These are phyloP conservation scores for Ehretia macrophylla DNA, from an alignment of 257 asterid genomes.

Conservation along the genomic window DNA sequence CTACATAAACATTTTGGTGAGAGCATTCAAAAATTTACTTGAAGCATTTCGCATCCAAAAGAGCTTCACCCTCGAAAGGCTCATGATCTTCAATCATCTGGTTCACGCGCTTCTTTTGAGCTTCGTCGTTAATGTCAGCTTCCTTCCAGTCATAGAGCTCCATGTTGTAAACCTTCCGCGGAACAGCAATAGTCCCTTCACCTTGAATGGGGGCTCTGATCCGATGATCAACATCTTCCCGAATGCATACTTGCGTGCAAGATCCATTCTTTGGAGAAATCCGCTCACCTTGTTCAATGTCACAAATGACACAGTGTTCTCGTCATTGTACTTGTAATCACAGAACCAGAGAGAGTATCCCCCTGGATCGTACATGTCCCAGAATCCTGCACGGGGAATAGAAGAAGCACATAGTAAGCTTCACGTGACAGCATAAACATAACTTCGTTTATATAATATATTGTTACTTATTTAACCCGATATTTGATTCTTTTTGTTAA, in stretches of 20 bases:
- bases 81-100: slow-evolving; percentile 93
- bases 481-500: too few species aligned
- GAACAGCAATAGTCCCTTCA: slow-evolving; percentile 92
- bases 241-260: slow-evolving; percentile 87
- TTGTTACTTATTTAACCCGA: too few species aligned
- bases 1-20: background rate
- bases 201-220: slow-evolving; percentile 71
- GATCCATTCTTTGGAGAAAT: slow-evolving; percentile 89
- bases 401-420: background rate
- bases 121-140: slow-evolving; percentile 74
- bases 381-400: slow-evolving; percentile 54
- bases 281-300: slow-evolving; percentile 94
- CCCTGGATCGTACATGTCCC: slow-evolving; percentile 98
- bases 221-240: slow-evolving; percentile 95
- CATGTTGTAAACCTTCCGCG: slow-evolving; percentile 89
- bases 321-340: slow-evolving; percentile 88
- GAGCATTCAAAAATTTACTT: slow-evolving; percentile 36
- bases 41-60: slow-evolving; percentile 91
- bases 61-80: slow-evolving; percentile 84
- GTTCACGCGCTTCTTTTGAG: slow-evolving; percentile 81
- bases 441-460: too few species aligned
- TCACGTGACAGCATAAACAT: background rate
- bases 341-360: slow-evolving; percentile 99
- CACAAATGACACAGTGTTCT: slow-evolving; percentile 78
- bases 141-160: slow-evolving; percentile 84